Base-by-base conservation (phyloP, 768 basidiomycete genomes). In the Leccinum obscurum region DNA sequence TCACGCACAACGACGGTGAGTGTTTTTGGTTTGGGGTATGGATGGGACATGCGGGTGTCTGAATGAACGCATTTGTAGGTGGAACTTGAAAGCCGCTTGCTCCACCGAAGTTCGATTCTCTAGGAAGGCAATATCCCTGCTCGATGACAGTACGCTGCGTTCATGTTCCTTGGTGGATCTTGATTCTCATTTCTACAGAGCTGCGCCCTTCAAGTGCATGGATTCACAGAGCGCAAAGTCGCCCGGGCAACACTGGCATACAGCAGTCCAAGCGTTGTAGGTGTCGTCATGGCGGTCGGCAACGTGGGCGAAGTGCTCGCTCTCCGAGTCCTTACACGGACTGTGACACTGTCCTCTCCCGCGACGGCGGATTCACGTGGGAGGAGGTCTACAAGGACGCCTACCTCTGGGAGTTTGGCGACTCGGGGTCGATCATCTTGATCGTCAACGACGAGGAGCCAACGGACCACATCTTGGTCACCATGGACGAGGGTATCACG, bases 341-440 rank as follows among this genome's bases (percentile, higher is more conserved):
- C 32, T 87, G 88, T 61, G 96, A 98, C 72, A 97, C 95, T 2
- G 98, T 97, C 88, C 82, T 98, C 46, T 93, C 92, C 58, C 92
- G 97, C 4, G 93, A 99, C 66, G 97, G 87, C 2, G 97, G 97
- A 9, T 97, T 97, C 76, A 94, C 92, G 0, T 99, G 97, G 97
- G 87, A 97, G 71, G 97, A 99, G 76, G 89, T 99, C 0, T 95
- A 95, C 79, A 99, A 99, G 72, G 95, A 96, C 65, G 96, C 97
- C 0, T 91, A 98, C 70, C 81, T 98, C 41, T 99, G 93, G 94
- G 95, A 95, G 72, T 98, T 96, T 67, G 96, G 96, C 30, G 97
- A 98, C 76, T 96, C 93, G 0, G 97, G 97, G 5, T 95, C 95
- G 1, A 81, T 99, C 59, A 81, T 98, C 37, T 79, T 99, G 65